Evolutionary conservation across 495 filamentous ascomycete genomes (phyloP).

Genomic region (Tuber calosporum): DNA sequence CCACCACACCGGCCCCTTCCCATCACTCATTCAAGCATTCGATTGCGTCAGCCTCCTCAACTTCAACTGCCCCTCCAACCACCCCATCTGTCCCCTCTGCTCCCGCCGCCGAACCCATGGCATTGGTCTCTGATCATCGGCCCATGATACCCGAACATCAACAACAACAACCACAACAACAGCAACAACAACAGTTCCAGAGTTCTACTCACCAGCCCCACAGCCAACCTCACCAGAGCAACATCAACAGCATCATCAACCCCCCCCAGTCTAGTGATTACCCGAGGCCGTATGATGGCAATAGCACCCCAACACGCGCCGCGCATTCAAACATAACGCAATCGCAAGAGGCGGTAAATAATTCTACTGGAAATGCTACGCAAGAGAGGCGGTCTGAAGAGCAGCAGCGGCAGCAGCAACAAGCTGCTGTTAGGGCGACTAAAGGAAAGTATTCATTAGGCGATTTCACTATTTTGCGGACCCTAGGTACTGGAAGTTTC

Average conservation of each 20-base stretch:
- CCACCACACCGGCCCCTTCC: slow-evolving; percentile 54
- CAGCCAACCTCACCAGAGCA: slow-evolving; percentile 51
- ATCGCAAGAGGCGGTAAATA: slow-evolving; percentile 28
- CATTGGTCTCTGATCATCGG: slow-evolving; percentile 43
- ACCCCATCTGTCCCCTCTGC: slow-evolving; percentile 43
- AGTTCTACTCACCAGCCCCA: slow-evolving; percentile 47
- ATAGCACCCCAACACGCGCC: slow-evolving; percentile 35
- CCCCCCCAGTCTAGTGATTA: slow-evolving; percentile 52
- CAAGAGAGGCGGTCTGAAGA: slow-evolving; percentile 33
- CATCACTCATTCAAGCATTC: slow-evolving; percentile 53
- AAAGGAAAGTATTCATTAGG: slow-evolving; percentile 95
- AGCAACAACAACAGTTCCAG: slow-evolving; percentile 33
- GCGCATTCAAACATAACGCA: slow-evolving; percentile 41
- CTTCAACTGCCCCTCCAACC: slow-evolving; percentile 39
- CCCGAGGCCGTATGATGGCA: slow-evolving; percentile 39
- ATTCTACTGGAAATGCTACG: slow-evolving; percentile 25
- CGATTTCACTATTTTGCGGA: slow-evolving; percentile 82
- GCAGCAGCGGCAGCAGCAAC: slow-evolving; percentile 36
- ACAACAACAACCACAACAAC: slow-evolving; percentile 33
- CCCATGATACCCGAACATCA: slow-evolving; percentile 46
- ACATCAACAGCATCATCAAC: slow-evolving; percentile 66
- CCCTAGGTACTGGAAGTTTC: slow-evolving; percentile 93
- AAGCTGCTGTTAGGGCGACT: slow-evolving; percentile 57
- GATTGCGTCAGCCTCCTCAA: slow-evolving; percentile 44
- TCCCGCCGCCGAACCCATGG: slow-evolving; percentile 40